Conservation (phyloP, 2,329 filamentous ascomycete genomes). For the Aureobasidium musti region DNA sequence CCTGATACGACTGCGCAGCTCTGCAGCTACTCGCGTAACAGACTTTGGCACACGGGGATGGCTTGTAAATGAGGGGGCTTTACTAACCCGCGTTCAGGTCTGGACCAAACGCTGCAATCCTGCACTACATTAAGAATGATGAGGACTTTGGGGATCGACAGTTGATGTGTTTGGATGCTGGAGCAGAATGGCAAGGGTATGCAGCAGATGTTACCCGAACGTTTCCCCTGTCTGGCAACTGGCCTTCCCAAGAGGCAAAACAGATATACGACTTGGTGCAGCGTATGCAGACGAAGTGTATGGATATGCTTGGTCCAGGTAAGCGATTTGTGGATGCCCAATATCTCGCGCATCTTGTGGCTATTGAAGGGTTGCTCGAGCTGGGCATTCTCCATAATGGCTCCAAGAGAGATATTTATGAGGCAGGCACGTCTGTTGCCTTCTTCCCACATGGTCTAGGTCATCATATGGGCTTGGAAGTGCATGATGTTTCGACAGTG, state of each 20-base stretch:
- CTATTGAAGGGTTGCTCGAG: slow-evolving; percentile 67
- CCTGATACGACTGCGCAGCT: background rate
- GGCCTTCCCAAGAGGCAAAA: slow-evolving; percentile 65
- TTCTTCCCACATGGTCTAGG: slow-evolving; percentile 92
- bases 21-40: background rate
- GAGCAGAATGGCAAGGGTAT: slow-evolving; percentile 77
- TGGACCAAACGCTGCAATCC: slow-evolving; percentile 76
- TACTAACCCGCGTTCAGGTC: slow-evolving; percentile 43
- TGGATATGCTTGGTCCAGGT: slow-evolving; percentile 68
- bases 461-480: slow-evolving; percentile 90
- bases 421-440: slow-evolving; percentile 76
- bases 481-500: slow-evolving; percentile 63
- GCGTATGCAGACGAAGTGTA: slow-evolving; percentile 76
- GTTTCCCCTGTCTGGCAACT: slow-evolving; percentile 73
- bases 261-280: slow-evolving; percentile 77
- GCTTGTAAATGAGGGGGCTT: background rate
- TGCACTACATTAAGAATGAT: slow-evolving; percentile 86
- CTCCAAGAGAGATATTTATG: slow-evolving; percentile 64
- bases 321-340: slow-evolving; percentile 72
- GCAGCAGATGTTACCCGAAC: slow-evolving; percentile 89
- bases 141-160: slow-evolving; percentile 68
- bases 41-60: background rate
- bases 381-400: slow-evolving; percentile 72
- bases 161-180: slow-evolving; percentile 82
- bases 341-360: slow-evolving; percentile 69